Base-by-base conservation (phyloP, 1,284 basidiomycete genomes). In the Ceratobasidium sp. region DNA sequence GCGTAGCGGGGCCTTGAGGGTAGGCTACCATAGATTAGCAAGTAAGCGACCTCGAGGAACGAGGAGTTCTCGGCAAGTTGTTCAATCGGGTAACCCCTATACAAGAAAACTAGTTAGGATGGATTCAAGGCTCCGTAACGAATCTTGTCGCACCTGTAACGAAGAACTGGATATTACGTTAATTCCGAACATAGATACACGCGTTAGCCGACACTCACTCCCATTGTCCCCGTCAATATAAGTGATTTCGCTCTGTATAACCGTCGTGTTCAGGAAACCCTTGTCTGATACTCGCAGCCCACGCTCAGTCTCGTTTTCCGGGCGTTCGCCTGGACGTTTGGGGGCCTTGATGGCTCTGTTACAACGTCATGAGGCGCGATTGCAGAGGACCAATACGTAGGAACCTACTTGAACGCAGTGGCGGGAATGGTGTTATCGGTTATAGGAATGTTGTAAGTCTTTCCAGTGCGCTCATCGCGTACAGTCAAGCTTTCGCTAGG, bases 81-180 rank as follows among this genome's bases (percentile, higher is more conserved):
- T 77, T 96, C 93, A 73, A 96, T 95, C 8, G 93, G 93, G 77
- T 93, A 94, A n/a, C 93, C 93, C 80, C 92, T 91, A 45, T 22
- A 47, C 47, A 4, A 15, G n/a, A 20, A 25, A 35, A 15, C n/a
- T 68, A 29, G 32, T 32, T 15, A 25, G 15, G 4, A n/a, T 25
- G 8, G 10, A 20, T 20, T 17, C 8, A 40, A 40, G 17, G 45
- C n/a, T 47, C 10, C 13, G 45, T 7, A 12, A 20, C 20, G 20
- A 47, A 47, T 43, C 27, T 29, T 22, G 34, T 32, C 57, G 27
- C 53, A 65, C 40, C 47, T 52, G 42, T 92, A 92, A 38, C 90
- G 84, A 69, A 92, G 78, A 58, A 92, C 86, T 90, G 69, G n/a
- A 22, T 31, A n/a, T 8, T 7, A 32, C 17, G 64, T 68, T 34